Conservation (phyloP, 2,329 filamentous ascomycete species). For the Penicillium expansum region DNA sequence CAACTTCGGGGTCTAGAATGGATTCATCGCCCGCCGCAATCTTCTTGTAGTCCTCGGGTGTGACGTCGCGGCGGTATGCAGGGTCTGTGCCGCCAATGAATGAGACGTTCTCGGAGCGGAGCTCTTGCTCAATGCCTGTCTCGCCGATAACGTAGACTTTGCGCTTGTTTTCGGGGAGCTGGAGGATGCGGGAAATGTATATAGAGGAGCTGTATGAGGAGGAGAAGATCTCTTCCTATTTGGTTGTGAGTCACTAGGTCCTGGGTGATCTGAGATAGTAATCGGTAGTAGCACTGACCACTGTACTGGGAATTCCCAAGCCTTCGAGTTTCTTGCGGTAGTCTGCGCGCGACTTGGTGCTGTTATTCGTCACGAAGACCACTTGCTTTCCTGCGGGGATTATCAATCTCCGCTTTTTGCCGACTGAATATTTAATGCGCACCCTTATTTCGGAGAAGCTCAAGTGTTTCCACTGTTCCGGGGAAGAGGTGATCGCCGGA, state of each 20-base stretch:
- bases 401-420: constrained; percentile 5
- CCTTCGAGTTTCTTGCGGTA: constrained; percentile 87
- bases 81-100: constrained; percentile 87
- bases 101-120: constrained; percentile 72
- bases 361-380: constrained; percentile 98
- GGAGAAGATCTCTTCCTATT: constrained; percentile 85
- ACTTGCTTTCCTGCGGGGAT: constrained; percentile 72
- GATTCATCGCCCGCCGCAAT: constrained; percentile 70
- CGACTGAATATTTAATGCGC: constrained; percentile 1
- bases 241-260: neutral
- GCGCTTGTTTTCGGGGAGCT: constrained; percentile 72
- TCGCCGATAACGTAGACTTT: constrained; percentile 96
- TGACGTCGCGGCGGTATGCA: constrained; percentile 71
- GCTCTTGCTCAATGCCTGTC: constrained; percentile 83
- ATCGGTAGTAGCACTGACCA: constrained; percentile 43
- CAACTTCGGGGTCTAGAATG: constrained; percentile 80
- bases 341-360: constrained; percentile 88
- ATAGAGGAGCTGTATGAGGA: constrained; percentile 93
- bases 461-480: constrained; percentile 78
- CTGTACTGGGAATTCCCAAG: constrained; percentile 73
- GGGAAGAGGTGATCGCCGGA: constrained; percentile 89
- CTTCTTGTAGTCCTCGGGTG: constrained; percentile 72
- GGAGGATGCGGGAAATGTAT: constrained; percentile 91
- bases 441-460: constrained; percentile 80
- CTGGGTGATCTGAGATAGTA: neutral